Base-by-base conservation (phyloP, 2,329 filamentous ascomycete genomes). In the Exserohilum rostratum region DNA sequence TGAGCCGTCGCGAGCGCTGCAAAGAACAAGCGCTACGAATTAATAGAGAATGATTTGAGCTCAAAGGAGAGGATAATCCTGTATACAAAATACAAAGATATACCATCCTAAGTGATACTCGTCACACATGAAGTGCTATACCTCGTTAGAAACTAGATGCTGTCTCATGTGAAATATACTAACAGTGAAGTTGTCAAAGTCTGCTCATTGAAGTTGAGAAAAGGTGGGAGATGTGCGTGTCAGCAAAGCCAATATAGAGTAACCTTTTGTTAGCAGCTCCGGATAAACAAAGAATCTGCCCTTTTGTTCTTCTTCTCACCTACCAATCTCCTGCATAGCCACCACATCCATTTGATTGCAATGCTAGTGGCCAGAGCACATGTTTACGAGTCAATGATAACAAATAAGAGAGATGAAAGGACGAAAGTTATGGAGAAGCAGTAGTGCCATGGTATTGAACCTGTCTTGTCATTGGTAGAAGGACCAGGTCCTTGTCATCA, bases 21-120 rank as follows among this genome's bases (percentile, higher is more conserved):
- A n/a, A 6, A 38, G 27, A 25, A 35, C n/a, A 43, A 42, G 33
- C 22, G 48, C 42, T 27, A 55, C 42, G 53, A n/a, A 53, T 42
- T 55, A 52, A 52, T 47, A 43, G 44, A 51, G 22, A 25, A 25
- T 25, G 22, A 25, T 52, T 52, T 34, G 18, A 57, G 34, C 31
- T 51, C 18, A 25, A 25, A 25, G 22, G 22, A 17, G 30, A 46
- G 30, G 33, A 52, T 22, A 42, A 22, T 37, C 38, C 30, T 42
- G 40, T 57, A 46, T 42, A 49, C 45, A 31, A 53, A 53, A 52
- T 52, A 17, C n/a, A 49, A 42, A 10, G 30, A 49, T 42, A 46
- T 46, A 29, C 20, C 31, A 48, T 42, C 30, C 50, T 38, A 53
- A 15, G 25, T 17, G n/a, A 29, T 34, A 31, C 46, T 39, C 12